Evolutionary conservation across 345 rosid genomes (phyloP).

Genomic region (Eucalyptus albens): DNA sequence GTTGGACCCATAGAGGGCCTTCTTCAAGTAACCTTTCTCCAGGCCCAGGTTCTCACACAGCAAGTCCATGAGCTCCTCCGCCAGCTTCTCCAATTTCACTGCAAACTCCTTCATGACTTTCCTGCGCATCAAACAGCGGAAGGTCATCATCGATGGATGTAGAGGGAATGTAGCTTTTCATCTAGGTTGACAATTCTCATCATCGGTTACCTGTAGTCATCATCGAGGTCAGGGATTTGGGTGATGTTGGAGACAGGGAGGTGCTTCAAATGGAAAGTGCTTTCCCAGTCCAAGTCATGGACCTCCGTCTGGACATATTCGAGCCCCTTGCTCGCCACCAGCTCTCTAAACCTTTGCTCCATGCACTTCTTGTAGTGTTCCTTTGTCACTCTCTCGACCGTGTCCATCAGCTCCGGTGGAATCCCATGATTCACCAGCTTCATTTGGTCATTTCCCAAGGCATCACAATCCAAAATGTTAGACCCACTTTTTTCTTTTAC

Average conservation of each 20-base stretch:
- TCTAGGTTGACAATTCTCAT: background rate
- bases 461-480: background rate
- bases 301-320: too few species aligned
- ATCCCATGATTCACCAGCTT: slow-evolving; percentile 84
- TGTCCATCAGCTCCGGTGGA: slow-evolving; percentile 53
- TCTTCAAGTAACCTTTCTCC: slow-evolving; percentile 28
- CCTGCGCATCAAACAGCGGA: slow-evolving; percentile 12
- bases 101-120: slow-evolving; percentile 70
- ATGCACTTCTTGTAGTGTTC: too few species aligned
- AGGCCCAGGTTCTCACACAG: slow-evolving; percentile 82
- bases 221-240: too few species aligned
- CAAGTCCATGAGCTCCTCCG: slow-evolving; percentile 73
- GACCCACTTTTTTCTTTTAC: background rate
- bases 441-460: background rate
- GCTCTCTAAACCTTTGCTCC: too few species aligned
- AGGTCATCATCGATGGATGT: background rate
- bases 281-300: too few species aligned
- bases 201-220: background rate
- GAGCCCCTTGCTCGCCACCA: too few species aligned
- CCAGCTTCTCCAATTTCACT: slow-evolving; percentile 50
- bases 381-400: background rate
- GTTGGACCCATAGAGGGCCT: too few species aligned
- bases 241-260: too few species aligned
- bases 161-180: background rate
- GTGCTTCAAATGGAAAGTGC: too few species aligned